Evolutionary conservation across 2,329 filamentous ascomycete genomes (phyloP).

Genomic region (Paracamarosporium sp.): DNA sequence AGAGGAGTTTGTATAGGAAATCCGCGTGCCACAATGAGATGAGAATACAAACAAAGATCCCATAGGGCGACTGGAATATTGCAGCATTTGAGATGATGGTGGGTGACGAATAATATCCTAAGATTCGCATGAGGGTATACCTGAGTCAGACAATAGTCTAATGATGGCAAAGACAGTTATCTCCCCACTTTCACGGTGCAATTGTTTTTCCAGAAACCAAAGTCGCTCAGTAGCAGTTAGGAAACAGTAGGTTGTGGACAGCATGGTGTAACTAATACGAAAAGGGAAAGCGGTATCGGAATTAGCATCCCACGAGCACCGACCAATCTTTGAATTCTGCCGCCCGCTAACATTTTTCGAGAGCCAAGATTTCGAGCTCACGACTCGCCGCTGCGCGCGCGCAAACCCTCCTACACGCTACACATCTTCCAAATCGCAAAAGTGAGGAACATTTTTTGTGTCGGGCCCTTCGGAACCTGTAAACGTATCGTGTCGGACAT

Average conservation of each 20-base stretch:
- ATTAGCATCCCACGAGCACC: background rate
- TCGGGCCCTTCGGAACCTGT: too few relatives aligned
- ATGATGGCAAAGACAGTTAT: too few relatives aligned
- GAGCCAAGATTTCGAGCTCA: constrained; percentile 20
- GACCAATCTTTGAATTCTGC: constrained; percentile 1
- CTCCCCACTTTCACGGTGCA: too few relatives aligned
- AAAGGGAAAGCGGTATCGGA: constrained; percentile 3
- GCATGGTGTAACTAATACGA: background rate
- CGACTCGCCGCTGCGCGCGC: constrained; percentile 2
- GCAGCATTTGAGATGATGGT: too few relatives aligned
- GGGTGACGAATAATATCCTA: too few relatives aligned
- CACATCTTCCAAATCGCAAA: background rate
- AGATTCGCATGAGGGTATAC: too few relatives aligned
- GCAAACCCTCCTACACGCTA: constrained; percentile 5
- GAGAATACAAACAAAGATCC: too few relatives aligned
- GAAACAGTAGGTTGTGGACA: background rate
- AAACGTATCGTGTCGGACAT: background rate
- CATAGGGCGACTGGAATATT: too few relatives aligned
- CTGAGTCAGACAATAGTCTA: too few relatives aligned
- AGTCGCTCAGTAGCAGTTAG: background rate
- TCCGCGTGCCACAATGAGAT: too few relatives aligned
- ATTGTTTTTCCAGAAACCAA: too few relatives aligned
- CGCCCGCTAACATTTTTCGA: constrained; percentile 19
- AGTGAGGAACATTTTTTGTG: constrained; percentile 8
- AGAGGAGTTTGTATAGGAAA: too few relatives aligned